These are phyloP conservation scores for Allantophomopsis lycopodina DNA, from an alignment of 2,329 filamentous ascomycete genomes.

Conservation along the genomic window DNA sequence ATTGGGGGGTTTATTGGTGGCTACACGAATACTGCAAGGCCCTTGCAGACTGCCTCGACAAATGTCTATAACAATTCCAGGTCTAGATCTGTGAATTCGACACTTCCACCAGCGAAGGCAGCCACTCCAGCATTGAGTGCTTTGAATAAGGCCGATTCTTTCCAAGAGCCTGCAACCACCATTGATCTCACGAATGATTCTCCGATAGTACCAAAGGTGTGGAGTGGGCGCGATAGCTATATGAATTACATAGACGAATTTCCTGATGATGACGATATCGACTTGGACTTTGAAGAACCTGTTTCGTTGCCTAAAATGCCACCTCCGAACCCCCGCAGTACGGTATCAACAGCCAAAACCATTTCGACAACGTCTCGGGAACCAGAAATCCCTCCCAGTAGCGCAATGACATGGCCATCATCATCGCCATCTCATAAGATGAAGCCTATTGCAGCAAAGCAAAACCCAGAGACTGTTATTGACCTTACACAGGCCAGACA, in stretches of 20 bases:
- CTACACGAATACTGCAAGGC: constrained; percentile 6
- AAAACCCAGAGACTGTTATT: constrained; percentile 2
- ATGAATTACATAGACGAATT: constrained; percentile 73
- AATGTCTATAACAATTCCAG: constrained; percentile 8
- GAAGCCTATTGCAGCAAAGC: constrained; percentile 13
- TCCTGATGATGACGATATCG: constrained; percentile 68
- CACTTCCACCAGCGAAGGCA: neutral
- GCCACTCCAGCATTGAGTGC: neutral
- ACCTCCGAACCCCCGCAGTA: neutral
- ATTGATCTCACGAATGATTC: constrained; percentile 21
- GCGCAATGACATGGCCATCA: constrained; percentile 22
- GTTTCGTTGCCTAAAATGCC: constrained; percentile 11
- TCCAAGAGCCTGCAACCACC: constrained; percentile 25
- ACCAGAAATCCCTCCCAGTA: constrained; percentile 9
- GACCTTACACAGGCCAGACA: too few species aligned
- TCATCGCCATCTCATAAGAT: constrained; percentile 30
- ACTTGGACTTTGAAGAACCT: constrained; percentile 52
- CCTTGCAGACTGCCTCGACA: constrained; percentile 9
- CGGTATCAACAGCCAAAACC: neutral
- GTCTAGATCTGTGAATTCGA: neutral
- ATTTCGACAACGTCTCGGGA: constrained; percentile 1
- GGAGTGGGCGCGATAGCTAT: constrained; percentile 26
- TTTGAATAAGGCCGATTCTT: constrained; percentile 29
- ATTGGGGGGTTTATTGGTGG: constrained; percentile 22
- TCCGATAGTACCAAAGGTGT: constrained; percentile 9